A percentile compares a stretch with the other conserved stretches of the same genome.
These are phyloP conservation scores for Pinus taeda DNA, from an alignment of 75 land plant genomes.

Conservation along the genomic window DNA sequence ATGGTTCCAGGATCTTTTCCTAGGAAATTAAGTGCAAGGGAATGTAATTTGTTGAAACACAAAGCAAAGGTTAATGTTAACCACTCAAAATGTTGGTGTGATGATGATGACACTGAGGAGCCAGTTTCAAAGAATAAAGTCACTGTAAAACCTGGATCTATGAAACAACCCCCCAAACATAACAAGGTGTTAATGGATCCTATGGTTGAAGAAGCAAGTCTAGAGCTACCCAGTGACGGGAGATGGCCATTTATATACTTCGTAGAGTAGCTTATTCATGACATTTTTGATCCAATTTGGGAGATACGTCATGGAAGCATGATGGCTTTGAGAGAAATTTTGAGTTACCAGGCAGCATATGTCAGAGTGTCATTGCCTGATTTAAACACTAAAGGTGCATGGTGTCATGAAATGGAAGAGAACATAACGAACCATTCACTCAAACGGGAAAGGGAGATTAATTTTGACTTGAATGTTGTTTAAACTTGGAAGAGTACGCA, in stretches of 20 bases:
- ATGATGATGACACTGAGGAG: slow-evolving; percentile 70
- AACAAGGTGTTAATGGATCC: slow-evolving; percentile 45
- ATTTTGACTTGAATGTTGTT: slow-evolving; percentile 54
- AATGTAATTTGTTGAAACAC: slow-evolving; percentile 77
- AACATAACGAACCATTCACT: neutral
- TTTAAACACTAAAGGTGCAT: slow-evolving; percentile 25
- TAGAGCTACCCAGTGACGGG: slow-evolving; percentile 61
- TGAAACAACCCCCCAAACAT: slow-evolving; percentile 46
- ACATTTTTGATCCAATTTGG: slow-evolving; percentile 98
- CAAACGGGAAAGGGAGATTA: slow-evolving; percentile 55
- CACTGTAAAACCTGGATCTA: slow-evolving; percentile 30
- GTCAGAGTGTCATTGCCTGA: slow-evolving; percentile 69
- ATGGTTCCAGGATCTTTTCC: slow-evolving; percentile 65
- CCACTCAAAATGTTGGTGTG: slow-evolving; percentile 65
- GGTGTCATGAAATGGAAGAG: slow-evolving; percentile 16
- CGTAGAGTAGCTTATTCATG: slow-evolving; percentile 88
- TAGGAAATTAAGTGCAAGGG: slow-evolving; percentile 86
- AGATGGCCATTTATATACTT: slow-evolving; percentile 83
- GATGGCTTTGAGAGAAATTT: slow-evolving; percentile 97
- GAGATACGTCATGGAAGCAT: slow-evolving; percentile 97
- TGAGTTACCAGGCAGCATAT: slow-evolving; percentile 80
- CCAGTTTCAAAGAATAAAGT: slow-evolving; percentile 29
- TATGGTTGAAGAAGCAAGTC: slow-evolving; percentile 62
- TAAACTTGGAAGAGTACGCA: slow-evolving; percentile 35
- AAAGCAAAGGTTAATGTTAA: slow-evolving; percentile 88